Base-by-base conservation (phyloP, 2,329 filamentous ascomycete genomes). In the Orbilia quercus region DNA sequence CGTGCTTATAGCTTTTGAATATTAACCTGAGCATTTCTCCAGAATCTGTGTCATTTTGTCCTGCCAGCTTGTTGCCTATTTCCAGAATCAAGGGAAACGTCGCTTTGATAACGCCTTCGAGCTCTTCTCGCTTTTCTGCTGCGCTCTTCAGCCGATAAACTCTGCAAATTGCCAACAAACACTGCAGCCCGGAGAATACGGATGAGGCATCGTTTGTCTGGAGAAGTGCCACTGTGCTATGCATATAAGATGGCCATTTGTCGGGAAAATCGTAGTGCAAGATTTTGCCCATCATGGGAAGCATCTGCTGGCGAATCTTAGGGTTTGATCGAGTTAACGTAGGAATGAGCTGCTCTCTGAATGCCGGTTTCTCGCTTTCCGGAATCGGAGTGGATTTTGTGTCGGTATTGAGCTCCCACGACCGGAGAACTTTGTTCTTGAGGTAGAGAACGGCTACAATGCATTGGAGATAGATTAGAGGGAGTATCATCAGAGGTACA, bases 1-100 rank as follows among this genome's bases (percentile, higher is more conserved):
- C 93, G 83, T 99, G 94, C 83, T 99, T 99, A 83, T 96, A 99
- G 38, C 92, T 90, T 84, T 99, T 99, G 79, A 99, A 86, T 63
- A 96, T 91, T 69, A 96, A 89, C 80, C 96, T 91, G 77, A 99
- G 85, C 91, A 99, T 98, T 83, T 98, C 95, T 71, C 91, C 94
- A 16, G 94, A 95, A 82, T 99, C 95, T 77, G 96, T 84, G 80
- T 91, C 96, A 79, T 91, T 91, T 83, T 98, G 93, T 77, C 91
- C 90, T 48, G 96, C 90, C 78, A 98, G 84, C 81, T 91, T 90
- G 79, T 91, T 92, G 77, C 93, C 96, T 79, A 99, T 95, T 75
- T 86, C 85, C 77, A 98, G 84, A 75, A 98, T 84, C 76, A 92
- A 89, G 18, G 95, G 92, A 82, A 99, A 99, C 70, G 91, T 92